Base-by-base conservation (phyloP, 2,329 filamentous ascomycete genomes). In the Ilyonectria sp. region DNA sequence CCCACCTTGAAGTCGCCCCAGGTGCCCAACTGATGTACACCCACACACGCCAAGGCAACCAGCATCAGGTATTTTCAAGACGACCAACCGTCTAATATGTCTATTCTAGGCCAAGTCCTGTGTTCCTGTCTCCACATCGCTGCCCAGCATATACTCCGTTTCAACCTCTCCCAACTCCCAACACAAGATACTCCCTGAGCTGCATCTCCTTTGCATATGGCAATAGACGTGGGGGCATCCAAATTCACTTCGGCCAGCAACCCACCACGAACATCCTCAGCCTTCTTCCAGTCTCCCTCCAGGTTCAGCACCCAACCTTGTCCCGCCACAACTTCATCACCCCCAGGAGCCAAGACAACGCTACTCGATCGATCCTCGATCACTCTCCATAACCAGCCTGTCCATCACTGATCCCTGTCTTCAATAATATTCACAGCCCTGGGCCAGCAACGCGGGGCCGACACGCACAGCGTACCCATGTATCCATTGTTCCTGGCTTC, bases 401-500 rank as follows among this genome's bases (percentile, higher is more conserved):
- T 33, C 21, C 35, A 49, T 43, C 11, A 8, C 46, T 46, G 10
- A 17, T 21, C 57, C 46, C 54, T 29, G 26, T 17, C 19, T 33
- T 53, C 50, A 53, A 10, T 26, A 21, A 5, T 57, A 19, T 21
- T 31, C 55, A 43, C 26, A 56, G 43, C 29, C 33, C 46, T 23
- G 63, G 52, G n/a, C 31, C 8, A 33, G 52, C 23, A 55, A 59
- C n/a, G n/a, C 29, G 29, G 57, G 29, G 50, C n/a, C n/a, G 50
- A 17, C 19, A 10, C 8, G 31, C 50, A 65, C 46, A 46, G 40
- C 43, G 50, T 69, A 61, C 33, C 44, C 56, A 13, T 50, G 68
- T 37, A 69, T 62, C 64, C 70, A 65, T 63, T 71, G 60, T 54
- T 66, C 60, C 33, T 60, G 50, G 26, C 55, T 64, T 40, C 44